Percentiles rank a stretch among this genome's conserved stretches.
Evolutionary conservation across 495 filamentous ascomycete species (phyloP).

Genomic region (Aspergillus carlsbadensis): DNA sequence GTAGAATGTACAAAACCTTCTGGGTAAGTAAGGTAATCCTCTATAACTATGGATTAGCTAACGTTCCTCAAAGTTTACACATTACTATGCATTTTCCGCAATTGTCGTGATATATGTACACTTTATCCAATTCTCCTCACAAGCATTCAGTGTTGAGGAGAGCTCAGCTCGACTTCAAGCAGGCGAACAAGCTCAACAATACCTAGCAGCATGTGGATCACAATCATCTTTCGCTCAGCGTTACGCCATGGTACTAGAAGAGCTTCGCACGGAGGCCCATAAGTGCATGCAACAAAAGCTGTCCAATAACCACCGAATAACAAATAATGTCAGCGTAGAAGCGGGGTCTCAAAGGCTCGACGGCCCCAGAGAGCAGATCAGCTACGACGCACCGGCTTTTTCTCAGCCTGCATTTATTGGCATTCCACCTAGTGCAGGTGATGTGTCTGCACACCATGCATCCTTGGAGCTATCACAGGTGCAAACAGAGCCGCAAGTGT

Average conservation of each 20-base stretch:
- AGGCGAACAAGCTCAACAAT: constrained; percentile 21
- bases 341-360: neutral
- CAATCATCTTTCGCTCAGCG: constrained; percentile 24
- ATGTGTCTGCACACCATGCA: neutral
- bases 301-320: neutral
- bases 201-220: constrained; percentile 21
- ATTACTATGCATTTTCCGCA: constrained; percentile 29
- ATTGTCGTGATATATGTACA: constrained; percentile 27
- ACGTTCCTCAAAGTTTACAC: constrained; percentile 18
- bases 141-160: neutral
- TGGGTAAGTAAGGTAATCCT: constrained; percentile 16
- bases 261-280: constrained; percentile 41
- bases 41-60: neutral
- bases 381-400: neutral
- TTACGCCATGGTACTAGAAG: constrained; percentile 42
- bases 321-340: neutral
- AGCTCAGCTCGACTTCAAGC: constrained; percentile 11
- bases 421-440: neutral
- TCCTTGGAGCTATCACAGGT: neutral
- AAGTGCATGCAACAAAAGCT: constrained; percentile 9
- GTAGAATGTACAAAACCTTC: constrained; percentile 23
- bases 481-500: constrained; percentile 15
- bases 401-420: neutral
- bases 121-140: constrained; percentile 18
- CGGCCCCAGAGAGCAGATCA: neutral